Evolutionary conservation across 805 yeast genomes (phyloP).

Genomic region (Lipomyces chichibuensis): DNA sequence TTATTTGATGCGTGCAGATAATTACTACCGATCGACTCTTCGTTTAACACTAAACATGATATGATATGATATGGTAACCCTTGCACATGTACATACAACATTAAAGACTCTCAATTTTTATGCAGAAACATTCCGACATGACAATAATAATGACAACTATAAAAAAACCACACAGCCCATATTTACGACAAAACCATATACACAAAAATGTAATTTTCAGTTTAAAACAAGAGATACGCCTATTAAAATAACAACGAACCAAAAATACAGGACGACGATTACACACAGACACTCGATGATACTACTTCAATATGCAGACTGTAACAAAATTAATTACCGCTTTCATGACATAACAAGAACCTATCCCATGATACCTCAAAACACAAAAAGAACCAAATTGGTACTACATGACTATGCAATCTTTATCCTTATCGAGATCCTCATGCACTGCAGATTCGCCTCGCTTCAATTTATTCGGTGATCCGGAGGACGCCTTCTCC

Average conservation of each 20-base stretch:
- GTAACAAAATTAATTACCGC: constrained; percentile 1
- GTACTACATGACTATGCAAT: constrained; percentile 28
- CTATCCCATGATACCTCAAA: background rate
- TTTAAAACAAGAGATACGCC: background rate
- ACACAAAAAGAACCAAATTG: background rate
- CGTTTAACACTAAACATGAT: too few species aligned
- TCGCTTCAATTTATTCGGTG: constrained; percentile 1
- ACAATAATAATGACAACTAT: background rate
- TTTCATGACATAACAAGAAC: background rate
- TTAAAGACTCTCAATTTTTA: background rate
- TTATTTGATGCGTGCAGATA: too few species aligned
- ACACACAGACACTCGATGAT: background rate
- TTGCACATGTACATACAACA: background rate
- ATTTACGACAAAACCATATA: background rate
- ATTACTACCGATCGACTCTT: too few species aligned
- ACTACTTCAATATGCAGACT: background rate
- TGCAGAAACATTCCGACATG: background rate
- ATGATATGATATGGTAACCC: background rate
- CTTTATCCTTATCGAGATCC: constrained; percentile 19
- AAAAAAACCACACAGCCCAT: background rate
- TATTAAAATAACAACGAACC: too few species aligned
- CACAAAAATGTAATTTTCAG: background rate
- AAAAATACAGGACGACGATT: background rate
- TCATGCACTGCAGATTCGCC: background rate
- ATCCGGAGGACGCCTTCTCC: background rate